Evolutionary conservation across 495 filamentous ascomycete genomes (phyloP).

Genomic region (Xylaria longipes): DNA sequence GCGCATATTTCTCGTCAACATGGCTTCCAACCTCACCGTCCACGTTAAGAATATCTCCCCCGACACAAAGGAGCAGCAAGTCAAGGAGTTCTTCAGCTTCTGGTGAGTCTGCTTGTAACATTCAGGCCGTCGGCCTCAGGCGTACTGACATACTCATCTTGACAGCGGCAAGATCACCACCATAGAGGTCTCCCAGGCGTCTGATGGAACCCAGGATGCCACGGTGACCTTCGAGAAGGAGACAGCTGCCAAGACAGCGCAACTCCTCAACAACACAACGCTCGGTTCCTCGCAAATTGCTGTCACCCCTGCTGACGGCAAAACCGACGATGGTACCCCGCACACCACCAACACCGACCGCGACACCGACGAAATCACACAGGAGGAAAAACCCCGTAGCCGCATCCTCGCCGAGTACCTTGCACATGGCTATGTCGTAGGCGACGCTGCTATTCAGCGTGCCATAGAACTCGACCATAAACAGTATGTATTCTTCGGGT

Average conservation of each 20-base stretch:
- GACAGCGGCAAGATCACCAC: conserved; percentile 86
- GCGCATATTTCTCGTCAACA: conserved; percentile 35
- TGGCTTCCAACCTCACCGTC: conserved; percentile 52
- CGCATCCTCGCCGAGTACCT: conserved; percentile 96
- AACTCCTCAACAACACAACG: conserved; percentile 94
- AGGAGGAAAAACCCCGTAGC: conserved; percentile 93
- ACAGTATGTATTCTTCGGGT: conserved; percentile 53
- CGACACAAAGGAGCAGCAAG: conserved; percentile 83
- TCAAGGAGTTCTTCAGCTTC: conserved; percentile 98
- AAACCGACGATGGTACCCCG: conserved; percentile 66
- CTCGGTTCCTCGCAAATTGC: conserved; percentile 81
- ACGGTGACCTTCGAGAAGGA: conserved; percentile 95
- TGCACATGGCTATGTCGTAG: conserved; percentile 88
- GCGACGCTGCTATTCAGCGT: conserved; percentile 80
- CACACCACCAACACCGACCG: conserved; percentile 55
- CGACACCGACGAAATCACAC: conserved; percentile 73
- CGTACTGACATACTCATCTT: conserved; percentile 33
- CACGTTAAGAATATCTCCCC: conserved; percentile 80
- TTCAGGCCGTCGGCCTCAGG: neutral
- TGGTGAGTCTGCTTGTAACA: conserved; percentile 64
- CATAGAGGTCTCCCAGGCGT: conserved; percentile 73
- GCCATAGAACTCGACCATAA: conserved; percentile 90
- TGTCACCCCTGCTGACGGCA: conserved; percentile 70
- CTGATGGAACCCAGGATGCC: conserved; percentile 73
- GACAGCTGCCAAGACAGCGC: conserved; percentile 92